Percentiles rank a stretch among this genome's conserved stretches.
Conservation (phyloP, 1,284 basidiomycete genomes). For the Irpex sp. region DNA sequence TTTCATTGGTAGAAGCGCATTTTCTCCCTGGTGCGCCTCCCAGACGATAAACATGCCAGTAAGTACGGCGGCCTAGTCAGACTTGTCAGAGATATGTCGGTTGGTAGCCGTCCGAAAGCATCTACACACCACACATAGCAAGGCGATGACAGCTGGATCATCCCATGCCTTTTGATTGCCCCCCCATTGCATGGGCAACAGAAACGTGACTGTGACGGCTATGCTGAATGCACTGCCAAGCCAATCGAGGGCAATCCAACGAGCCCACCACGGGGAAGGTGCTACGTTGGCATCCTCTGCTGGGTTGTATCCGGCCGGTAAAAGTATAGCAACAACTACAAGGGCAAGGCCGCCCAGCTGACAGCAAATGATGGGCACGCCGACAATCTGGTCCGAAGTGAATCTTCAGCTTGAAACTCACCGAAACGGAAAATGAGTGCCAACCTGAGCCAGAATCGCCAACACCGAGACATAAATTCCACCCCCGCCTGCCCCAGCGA, state of each 20-base stretch:
- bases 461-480: conserved; percentile 5
- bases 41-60: background rate
- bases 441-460: conserved; percentile 5
- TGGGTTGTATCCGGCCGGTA: background rate
- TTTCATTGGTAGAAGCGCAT: background rate
- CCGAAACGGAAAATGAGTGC: no score
- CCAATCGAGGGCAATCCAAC: background rate
- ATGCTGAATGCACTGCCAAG: background rate
- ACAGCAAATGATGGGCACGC: no score
- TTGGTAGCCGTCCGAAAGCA: background rate
- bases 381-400: no score
- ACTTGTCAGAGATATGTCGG: no score
- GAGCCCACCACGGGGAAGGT: background rate
- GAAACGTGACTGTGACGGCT: background rate
- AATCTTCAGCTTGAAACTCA: no score
- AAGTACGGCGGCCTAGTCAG: background rate
- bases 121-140: background rate
- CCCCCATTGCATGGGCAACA: background rate
- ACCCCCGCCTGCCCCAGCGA: conserved; percentile 6
- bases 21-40: background rate
- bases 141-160: background rate
- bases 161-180: background rate
- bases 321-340: background rate
- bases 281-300: background rate
- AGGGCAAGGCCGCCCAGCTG: background rate